phyloP scores from a whole-genome alignment of 2,329 filamentous ascomycete genomes.

The Aureobasidium sp. region DNA sequence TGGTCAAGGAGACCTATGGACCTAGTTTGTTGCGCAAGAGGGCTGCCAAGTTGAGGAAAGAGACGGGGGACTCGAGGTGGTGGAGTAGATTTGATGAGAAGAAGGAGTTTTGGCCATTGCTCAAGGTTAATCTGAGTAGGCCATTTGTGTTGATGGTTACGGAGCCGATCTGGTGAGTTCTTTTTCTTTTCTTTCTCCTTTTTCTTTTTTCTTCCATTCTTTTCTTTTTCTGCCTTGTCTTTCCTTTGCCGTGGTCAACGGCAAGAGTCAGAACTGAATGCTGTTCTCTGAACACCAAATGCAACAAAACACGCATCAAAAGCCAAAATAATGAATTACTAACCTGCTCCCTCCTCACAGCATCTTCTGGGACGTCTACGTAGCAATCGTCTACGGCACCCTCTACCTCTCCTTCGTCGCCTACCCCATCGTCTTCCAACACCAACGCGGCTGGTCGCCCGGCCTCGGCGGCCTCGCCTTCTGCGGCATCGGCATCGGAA shows the following conservation, averaged over 20 bases:
- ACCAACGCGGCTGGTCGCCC: constrained; percentile 68
- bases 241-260: no score
- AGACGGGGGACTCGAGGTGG: constrained; percentile 63
- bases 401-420: constrained; percentile 87
- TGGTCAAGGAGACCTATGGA: constrained; percentile 68
- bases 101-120: constrained; percentile 54
- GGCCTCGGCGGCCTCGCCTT: constrained; percentile 73
- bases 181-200: not conserved
- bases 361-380: constrained; percentile 66
- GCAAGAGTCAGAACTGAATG: not conserved
- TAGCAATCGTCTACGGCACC: constrained; percentile 75
- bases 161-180: constrained; percentile 71
- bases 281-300: no score
- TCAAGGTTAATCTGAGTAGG: constrained; percentile 68
- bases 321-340: not conserved
- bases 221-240: not conserved
- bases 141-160: constrained; percentile 71
- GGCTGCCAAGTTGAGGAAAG: constrained; percentile 56
- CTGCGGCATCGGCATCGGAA: constrained; percentile 59
- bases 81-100: constrained; percentile 77
- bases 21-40: constrained; percentile 63
- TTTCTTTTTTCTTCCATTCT: not conserved
- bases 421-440: constrained; percentile 75
- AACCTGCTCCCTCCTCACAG: constrained; percentile 31
- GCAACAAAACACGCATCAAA: no score